phyloP scores from a whole-genome alignment of 1,139 yeast genomes.

The Hyphopichia khmerensis region DNA sequence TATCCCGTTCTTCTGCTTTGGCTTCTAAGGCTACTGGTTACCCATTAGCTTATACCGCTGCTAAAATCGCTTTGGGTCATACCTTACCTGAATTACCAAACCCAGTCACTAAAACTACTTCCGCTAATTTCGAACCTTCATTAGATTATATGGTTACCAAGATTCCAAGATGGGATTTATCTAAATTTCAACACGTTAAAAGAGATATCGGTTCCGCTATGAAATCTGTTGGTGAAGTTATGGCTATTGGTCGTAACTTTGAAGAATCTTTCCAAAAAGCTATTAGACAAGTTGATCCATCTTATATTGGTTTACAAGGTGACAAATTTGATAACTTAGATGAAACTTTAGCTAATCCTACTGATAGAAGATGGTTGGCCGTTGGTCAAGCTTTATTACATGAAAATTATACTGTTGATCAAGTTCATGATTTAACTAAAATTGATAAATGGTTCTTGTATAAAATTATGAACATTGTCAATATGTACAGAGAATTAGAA shows the following conservation, averaged over 20 bases:
- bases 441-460: conserved; percentile 96
- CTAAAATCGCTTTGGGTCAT: conserved; percentile 91
- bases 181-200: conserved; percentile 91
- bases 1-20: conserved; percentile 95
- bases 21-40: conserved; percentile 99
- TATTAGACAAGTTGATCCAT: conserved; percentile 93
- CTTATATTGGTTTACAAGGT: conserved; percentile 90
- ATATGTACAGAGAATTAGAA: conserved; percentile 82
- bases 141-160: conserved; percentile 96
- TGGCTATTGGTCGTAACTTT: conserved; percentile 96
- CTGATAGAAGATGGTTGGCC: conserved; percentile 98
- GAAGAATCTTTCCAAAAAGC: conserved; percentile 99
- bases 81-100: conserved; percentile 91
- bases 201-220: conserved; percentile 92
- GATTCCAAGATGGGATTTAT: conserved; percentile 99
- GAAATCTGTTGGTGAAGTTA: conserved; percentile 99
- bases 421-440: conserved; percentile 84
- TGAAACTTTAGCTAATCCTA: conserved; percentile 79
- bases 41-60: conserved; percentile 97
- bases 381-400: conserved; percentile 94
- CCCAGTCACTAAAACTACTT: conserved; percentile 91
- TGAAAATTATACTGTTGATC: conserved; percentile 86
- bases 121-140: conserved; percentile 98
- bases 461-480: conserved; percentile 87
- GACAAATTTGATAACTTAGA: conserved; percentile 78